phyloP scores from a whole-genome alignment of 2,329 filamentous ascomycete genomes.

The Pseudopithomyces chartarum region DNA sequence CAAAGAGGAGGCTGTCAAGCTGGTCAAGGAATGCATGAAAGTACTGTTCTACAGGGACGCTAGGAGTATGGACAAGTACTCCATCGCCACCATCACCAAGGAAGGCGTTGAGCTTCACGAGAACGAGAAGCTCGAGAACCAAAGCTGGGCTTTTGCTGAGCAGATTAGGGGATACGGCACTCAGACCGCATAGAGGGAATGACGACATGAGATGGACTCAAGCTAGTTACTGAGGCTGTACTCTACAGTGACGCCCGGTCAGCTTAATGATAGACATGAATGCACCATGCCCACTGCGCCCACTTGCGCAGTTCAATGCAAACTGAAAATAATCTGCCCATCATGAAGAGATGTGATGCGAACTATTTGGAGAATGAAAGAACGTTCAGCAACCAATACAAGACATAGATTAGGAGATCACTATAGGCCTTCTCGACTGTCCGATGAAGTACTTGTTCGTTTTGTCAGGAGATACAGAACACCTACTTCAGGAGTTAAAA shows the following conservation, averaged over 20 bases:
- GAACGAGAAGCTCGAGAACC: constrained; percentile 85
- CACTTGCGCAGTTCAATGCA: no score
- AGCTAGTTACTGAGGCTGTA: constrained; percentile 6
- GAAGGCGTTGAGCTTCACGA: constrained; percentile 83
- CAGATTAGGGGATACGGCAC: constrained; percentile 94
- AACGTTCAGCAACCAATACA: no score
- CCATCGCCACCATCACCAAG: constrained; percentile 85
- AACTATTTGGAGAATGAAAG: no score
- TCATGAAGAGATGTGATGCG: no score
- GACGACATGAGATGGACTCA: background rate
- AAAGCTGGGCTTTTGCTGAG: constrained; percentile 99
- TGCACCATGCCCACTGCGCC: constrained; percentile 24
- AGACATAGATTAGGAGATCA: no score
- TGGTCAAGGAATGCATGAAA: constrained; percentile 95
- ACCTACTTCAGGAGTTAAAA: no score
- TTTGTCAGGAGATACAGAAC: no score
- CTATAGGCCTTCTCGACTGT: no score
- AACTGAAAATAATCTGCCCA: no score
- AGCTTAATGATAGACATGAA: constrained; percentile 41
- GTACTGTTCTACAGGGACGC: constrained; percentile 97
- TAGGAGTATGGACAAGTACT: constrained; percentile 88
- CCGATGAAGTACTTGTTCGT: no score
- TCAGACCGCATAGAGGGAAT: constrained; percentile 56
- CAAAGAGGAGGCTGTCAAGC: constrained; percentile 77
- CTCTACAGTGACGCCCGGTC: constrained; percentile 13